Evolutionary conservation across 2,329 filamentous ascomycete species (phyloP).

Genomic region (Colletotrichum spinosum): DNA sequence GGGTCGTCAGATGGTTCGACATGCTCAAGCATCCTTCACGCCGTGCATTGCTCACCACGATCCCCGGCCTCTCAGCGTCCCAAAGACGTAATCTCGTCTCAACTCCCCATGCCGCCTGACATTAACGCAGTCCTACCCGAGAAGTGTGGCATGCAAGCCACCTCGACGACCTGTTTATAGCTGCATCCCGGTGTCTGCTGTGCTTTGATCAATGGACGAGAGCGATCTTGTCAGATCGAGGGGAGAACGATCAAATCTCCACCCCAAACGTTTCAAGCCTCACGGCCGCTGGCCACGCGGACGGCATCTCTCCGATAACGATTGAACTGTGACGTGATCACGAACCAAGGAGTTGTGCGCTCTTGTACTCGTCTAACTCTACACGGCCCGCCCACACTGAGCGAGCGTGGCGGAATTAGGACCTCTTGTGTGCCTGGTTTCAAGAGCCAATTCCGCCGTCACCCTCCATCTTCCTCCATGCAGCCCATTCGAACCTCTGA

Average conservation of each 20-base stretch:
- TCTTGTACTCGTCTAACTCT: conserved; percentile 24
- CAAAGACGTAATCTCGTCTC: conserved; percentile 23
- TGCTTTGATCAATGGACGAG: conserved; percentile 2
- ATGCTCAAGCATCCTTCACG: conserved; percentile 2
- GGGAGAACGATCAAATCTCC: neutral
- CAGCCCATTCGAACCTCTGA: neutral
- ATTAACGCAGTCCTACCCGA: conserved; percentile 8
- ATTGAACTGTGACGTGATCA: too few relatives aligned
- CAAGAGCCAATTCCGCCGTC: conserved; percentile 7
- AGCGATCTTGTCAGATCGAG: conserved; percentile 8
- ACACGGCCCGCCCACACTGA: neutral
- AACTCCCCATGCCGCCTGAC: conserved; percentile 13
- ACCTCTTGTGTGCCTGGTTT: conserved; percentile 12
- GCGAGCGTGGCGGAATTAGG: conserved; percentile 12
- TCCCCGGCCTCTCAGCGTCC: conserved; percentile 6
- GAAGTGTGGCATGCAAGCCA: conserved; percentile 8
- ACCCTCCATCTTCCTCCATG: neutral
- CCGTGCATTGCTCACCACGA: neutral
- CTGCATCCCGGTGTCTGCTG: neutral
- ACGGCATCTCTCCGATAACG: too few relatives aligned
- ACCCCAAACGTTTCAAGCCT: too few relatives aligned
- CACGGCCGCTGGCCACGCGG: too few relatives aligned
- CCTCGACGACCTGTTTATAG: neutral
- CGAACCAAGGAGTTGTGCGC: neutral
- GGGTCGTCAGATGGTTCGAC: conserved; percentile 5